Base-by-base conservation (phyloP, 257 asterid genomes). In the Thymus mandschuricus region DNA sequence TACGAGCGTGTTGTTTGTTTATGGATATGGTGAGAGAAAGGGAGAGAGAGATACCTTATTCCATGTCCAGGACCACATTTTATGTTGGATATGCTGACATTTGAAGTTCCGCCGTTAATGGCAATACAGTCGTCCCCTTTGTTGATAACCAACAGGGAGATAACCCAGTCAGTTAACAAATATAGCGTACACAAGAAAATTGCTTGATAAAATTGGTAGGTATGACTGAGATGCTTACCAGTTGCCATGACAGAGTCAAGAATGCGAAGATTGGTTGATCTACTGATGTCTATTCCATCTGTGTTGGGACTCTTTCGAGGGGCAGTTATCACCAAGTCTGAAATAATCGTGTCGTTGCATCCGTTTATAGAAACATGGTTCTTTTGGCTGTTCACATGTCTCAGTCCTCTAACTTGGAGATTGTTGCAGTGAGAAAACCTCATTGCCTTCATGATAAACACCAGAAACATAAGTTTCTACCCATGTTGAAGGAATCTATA, bases 1-100 rank as follows among this genome's bases (percentile, higher is more conserved):
- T 8, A 64, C 13, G 13, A 13, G 40, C 34, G n/a, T 33, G 8
- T 46, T 4, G 10, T 58, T 52, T 52, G 58, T 21, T 11, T 15
- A 52, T 44, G 58, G 1, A 58, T 58, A 44, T 10, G 46, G 43
- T 48, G 3, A 15, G 21, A 21, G 21, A 21, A 10, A 55, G 61
- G 3, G 15, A 3, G 61, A 56, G 9, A 35, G 49, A 55, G 38
- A 48, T 0, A 86, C 92, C 92, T 84, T 80, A 84, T 84, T 66
- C 89, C 88, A 66, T 86, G 87, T 63, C 89, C 88, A 2, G 88
- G 92, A 52, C 92, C 88, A 55, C 92, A 86, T 44, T 31, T 11
- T 63, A 86, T 74, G 29, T 78, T 63, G 55, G 86, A 78, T 64
- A 86, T 78, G 41, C 13, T 9, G 34, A 84, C 75, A 33, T 78